Conservation (phyloP, 257 asterid species). For the Ilex asprella region DNA sequence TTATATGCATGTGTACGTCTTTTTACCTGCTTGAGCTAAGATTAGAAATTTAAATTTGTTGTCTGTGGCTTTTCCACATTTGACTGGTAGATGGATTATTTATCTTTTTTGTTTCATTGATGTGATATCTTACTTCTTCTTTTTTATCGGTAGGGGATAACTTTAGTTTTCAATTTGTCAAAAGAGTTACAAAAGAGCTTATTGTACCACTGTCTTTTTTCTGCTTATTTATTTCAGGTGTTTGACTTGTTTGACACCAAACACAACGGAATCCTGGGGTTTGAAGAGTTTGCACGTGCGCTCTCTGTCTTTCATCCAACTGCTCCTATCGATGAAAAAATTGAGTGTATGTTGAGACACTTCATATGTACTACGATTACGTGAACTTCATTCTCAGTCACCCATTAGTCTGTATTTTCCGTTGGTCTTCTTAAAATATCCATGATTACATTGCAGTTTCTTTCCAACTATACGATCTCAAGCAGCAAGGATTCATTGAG, state of each 20-base stretch:
- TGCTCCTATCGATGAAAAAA: constrained; percentile 14
- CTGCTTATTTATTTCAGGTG: constrained; percentile 10
- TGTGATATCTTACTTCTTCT: too few relatives aligned
- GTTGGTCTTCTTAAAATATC: background rate
- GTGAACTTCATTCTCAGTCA: background rate
- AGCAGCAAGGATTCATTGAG: constrained; percentile 87
- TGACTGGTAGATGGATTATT: too few relatives aligned
- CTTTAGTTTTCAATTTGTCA: too few relatives aligned
- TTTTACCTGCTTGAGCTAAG: too few relatives aligned
- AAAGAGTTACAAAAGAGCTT: background rate
- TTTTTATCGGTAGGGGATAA: too few relatives aligned
- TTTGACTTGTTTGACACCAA: constrained; percentile 21
- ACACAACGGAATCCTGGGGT: constrained; percentile 17
- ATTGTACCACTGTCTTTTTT: background rate
- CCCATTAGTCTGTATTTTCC: too few relatives aligned
- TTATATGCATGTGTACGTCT: too few relatives aligned
- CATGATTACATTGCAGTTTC: constrained; percentile 44
- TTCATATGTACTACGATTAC: background rate
- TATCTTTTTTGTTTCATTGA: too few relatives aligned
- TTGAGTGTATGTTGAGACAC: constrained; percentile 1
- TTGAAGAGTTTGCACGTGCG: constrained; percentile 16
- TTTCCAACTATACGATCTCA: constrained; percentile 78
- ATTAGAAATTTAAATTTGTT: background rate
- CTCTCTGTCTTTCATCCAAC: constrained; percentile 21
- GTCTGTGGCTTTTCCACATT: background rate